A percentile compares a stretch with the other conserved stretches of the same genome.
Evolutionary conservation across 768 basidiomycete genomes (phyloP).

Genomic region (Kwoniella newhampshirensis): DNA sequence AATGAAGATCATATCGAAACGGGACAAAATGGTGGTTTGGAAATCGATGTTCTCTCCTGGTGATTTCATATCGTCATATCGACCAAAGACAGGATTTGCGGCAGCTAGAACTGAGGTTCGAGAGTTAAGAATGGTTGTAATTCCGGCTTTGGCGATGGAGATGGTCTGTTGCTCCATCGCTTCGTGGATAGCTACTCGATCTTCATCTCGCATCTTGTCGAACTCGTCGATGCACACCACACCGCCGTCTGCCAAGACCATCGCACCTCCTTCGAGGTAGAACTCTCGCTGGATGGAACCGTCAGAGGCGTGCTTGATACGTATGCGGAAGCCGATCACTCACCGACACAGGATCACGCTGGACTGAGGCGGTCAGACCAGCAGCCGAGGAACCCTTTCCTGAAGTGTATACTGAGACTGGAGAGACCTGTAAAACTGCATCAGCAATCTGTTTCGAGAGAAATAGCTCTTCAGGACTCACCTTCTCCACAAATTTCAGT

Average conservation of each 20-base stretch:
- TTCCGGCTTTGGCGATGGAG: constrained; percentile 98
- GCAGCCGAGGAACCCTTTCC: constrained; percentile 98
- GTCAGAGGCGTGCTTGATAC: neutral
- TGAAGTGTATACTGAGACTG: constrained; percentile 96
- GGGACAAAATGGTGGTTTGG: constrained; percentile 90
- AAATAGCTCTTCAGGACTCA: constrained; percentile 47
- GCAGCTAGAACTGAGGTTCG: constrained; percentile 93
- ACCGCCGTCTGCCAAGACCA: constrained; percentile 97
- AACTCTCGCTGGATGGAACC: constrained; percentile 74
- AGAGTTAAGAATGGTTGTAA: constrained; percentile 95
- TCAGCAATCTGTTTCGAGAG: constrained; percentile 3
- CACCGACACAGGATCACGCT: constrained; percentile 86
- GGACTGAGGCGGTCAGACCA: constrained; percentile 95
- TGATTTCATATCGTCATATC: constrained; percentile 87
- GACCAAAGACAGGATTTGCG: constrained; percentile 95
- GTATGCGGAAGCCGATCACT: constrained; percentile 44
- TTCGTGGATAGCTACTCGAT: constrained; percentile 97
- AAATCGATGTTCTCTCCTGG: constrained; percentile 47
- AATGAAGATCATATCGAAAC: constrained; percentile 99
- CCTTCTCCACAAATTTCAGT: constrained; percentile 97
- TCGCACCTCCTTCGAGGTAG: constrained; percentile 97
- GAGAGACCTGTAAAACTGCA: constrained; percentile 68
- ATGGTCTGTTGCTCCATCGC: constrained; percentile 99
- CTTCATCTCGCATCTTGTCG: constrained; percentile 99
- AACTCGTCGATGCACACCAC: constrained; percentile 99